Base-by-base conservation (phyloP, 2,329 filamentous ascomycete species). In the Fusarium begoniae region DNA sequence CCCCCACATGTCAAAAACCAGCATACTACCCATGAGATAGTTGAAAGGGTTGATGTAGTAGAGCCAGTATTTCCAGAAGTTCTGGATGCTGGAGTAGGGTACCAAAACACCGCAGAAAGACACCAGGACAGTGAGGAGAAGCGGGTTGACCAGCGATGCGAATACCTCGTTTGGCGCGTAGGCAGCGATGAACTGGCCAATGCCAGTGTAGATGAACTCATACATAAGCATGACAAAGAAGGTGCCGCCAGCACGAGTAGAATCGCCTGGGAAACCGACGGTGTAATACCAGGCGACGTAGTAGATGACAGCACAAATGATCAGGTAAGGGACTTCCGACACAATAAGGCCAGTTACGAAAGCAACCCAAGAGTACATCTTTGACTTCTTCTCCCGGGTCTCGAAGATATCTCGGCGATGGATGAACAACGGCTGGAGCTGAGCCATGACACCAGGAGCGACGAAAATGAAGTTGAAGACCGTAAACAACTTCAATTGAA, bases 81-180 rank as follows among this genome's bases (percentile, higher is more conserved):
- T 75, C 14, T 90, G 88, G 28, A 95, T 86, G 32, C 87, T 86
- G 0, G 77, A 76, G 72, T 91, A 93, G 0, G 92, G 92, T 0
- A 94, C 92, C 10, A 94, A 84, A 4, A 95, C 91, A 70, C 93
- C 93, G 75, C 92, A 94, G 84, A 95, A 95, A 3, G 88, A 89
- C 14, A 94, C 86, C 6, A 94, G 84, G 45, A 90, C 80, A 77
- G 87, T 85, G 63, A 91, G 82, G 17, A 91, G 59, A 2, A 91
- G 77, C 0, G 89, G 89, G 71, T 90, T 91, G 69, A 86, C 85
- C 9, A 91, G 83, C 0, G 88, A 83, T 0, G 90, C 90, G 50
- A 90, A 90, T 17, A 90, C 86, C 40, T 86, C 88, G 70, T 90
- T 91, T 1, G 90, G 90, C 0, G 89, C 87, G 68, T 90, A 91